phyloP scores from a whole-genome alignment of 2,329 filamentous ascomycete species.

The Exophiala mesophila region DNA sequence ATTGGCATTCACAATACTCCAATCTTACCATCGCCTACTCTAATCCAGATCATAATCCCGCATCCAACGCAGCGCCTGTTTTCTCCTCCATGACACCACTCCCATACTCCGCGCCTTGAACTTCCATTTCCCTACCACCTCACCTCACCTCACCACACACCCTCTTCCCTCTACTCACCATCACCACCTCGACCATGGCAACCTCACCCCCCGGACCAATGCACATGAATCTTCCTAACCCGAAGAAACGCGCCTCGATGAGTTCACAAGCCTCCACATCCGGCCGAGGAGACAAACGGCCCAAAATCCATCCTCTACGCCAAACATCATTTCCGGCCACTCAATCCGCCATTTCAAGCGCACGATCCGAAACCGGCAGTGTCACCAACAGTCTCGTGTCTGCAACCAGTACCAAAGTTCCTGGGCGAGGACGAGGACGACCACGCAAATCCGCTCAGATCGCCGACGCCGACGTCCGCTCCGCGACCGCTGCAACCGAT shows the following conservation, averaged over 20 bases:
- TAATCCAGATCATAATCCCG: too few relatives aligned
- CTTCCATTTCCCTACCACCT: too few relatives aligned
- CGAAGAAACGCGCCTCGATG: constrained; percentile 40
- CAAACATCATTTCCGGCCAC: constrained; percentile 42
- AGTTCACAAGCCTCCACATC: constrained; percentile 35
- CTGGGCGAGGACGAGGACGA: constrained; percentile 23
- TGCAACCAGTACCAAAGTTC: constrained; percentile 19
- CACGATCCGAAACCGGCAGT: constrained; percentile 27
- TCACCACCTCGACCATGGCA: constrained; percentile 15
- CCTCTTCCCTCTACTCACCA: too few relatives aligned
- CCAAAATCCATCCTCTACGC: constrained; percentile 40
- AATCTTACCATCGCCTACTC: too few relatives aligned
- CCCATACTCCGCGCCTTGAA: too few relatives aligned
- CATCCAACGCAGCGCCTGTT: too few relatives aligned
- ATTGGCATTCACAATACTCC: too few relatives aligned
- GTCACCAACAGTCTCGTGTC: constrained; percentile 22
- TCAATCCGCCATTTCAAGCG: constrained; percentile 17
- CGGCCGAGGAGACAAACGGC: constrained; percentile 27
- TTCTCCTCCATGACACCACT: too few relatives aligned
- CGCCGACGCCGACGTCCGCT: constrained; percentile 21
- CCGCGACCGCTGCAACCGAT: constrained; percentile 8
- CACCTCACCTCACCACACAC: too few relatives aligned
- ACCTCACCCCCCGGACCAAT: constrained; percentile 25
- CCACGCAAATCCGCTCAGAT: constrained; percentile 24
- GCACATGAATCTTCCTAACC: constrained; percentile 25